These are phyloP conservation scores for Trichoderma cornu-damae DNA, from an alignment of 2,329 filamentous ascomycete species.

Conservation along the genomic window DNA sequence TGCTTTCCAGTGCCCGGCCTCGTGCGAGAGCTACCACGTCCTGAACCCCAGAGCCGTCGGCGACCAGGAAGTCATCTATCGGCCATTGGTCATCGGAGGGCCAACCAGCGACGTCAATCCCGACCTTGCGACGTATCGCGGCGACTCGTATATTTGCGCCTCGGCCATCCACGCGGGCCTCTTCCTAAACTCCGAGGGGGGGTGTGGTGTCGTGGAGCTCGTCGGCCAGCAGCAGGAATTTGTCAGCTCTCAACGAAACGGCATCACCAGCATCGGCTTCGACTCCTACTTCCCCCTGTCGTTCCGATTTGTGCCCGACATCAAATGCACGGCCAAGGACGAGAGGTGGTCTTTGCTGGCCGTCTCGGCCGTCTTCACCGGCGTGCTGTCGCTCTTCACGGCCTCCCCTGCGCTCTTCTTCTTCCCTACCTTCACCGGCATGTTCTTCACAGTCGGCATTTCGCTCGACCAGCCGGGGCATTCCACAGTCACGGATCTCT, in stretches of 20 bases:
- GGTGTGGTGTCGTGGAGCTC: constrained; percentile 74
- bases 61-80: constrained; percentile 60
- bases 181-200: constrained; percentile 64
- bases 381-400: constrained; percentile 74
- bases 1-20: constrained; percentile 69
- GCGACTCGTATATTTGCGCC: constrained; percentile 82
- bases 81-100: constrained; percentile 63
- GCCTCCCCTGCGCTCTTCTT: constrained; percentile 77
- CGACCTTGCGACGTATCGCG: constrained; percentile 64
- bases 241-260: constrained; percentile 59
- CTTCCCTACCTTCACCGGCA: constrained; percentile 70
- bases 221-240: constrained; percentile 64
- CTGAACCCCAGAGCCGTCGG: constrained; percentile 73
- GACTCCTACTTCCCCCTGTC: constrained; percentile 85
- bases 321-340: constrained; percentile 67
- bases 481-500: constrained; percentile 60
- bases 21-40: constrained; percentile 60
- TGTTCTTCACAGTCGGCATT: constrained; percentile 87
- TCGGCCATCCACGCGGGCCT: constrained; percentile 80
- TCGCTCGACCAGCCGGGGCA: constrained; percentile 79
- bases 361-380: constrained; percentile 74
- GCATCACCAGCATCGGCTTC: constrained; percentile 72
- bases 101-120: constrained; percentile 41
- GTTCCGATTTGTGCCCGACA: constrained; percentile 66
- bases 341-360: constrained; percentile 78